phyloP scores from a whole-genome alignment of 2,329 filamentous ascomycete species.

The Penicillium verrucosum region DNA sequence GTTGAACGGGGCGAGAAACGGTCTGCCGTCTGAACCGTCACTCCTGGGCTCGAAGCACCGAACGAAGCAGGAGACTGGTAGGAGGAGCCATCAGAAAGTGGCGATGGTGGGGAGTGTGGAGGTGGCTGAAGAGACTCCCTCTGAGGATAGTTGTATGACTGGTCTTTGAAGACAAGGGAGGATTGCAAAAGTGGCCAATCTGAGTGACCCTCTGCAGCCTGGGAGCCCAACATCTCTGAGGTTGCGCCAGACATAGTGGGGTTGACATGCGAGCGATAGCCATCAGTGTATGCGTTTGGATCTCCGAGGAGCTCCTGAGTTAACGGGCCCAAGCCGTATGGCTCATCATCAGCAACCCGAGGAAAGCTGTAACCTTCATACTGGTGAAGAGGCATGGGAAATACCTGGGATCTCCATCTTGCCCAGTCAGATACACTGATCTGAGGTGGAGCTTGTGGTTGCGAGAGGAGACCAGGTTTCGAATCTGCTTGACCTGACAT shows the following conservation, averaged over 20 bases:
- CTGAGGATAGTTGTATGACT: conserved; percentile 1
- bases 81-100: conserved; percentile 23
- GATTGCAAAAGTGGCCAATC: neutral
- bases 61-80: conserved; percentile 16
- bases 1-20: conserved; percentile 25
- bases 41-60: conserved; percentile 2
- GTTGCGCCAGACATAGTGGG: neutral
- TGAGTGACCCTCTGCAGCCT: neutral
- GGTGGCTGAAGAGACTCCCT: conserved; percentile 7
- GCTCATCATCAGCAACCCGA: neutral
- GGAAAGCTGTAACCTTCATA: conserved; percentile 13
- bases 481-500: conserved; percentile 21
- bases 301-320: neutral
- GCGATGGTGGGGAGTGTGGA: conserved; percentile 18
- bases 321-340: conserved; percentile 1
- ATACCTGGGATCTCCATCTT: conserved; percentile 20
- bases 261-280: neutral
- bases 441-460: conserved; percentile 17
- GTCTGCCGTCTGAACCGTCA: conserved; percentile 8
- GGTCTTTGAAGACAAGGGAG: neutral
- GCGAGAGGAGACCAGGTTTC: conserved; percentile 16
- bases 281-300: neutral
- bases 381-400: conserved; percentile 16
- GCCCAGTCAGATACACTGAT: conserved; percentile 21
- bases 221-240: neutral